A percentile compares a stretch with the other conserved stretches of the same genome.
These are phyloP conservation scores for Sclerotinia subarctica DNA, from an alignment of 2,329 filamentous ascomycete genomes.

Conservation along the genomic window DNA sequence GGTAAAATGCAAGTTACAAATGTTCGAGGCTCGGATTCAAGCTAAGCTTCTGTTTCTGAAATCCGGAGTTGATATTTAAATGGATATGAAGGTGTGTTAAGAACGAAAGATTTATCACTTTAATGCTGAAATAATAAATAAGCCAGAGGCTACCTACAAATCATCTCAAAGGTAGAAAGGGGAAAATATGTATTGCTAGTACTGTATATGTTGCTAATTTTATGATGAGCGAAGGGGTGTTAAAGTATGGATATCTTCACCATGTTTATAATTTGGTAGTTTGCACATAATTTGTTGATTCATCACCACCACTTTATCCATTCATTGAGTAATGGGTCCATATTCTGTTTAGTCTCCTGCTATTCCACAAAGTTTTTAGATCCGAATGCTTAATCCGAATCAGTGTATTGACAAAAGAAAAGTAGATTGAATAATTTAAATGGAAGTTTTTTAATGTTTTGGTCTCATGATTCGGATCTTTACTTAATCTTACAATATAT, in stretches of 20 bases:
- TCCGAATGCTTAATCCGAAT: neutral
- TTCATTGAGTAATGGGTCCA: neutral
- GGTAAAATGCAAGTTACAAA: neutral
- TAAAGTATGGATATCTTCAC: no score
- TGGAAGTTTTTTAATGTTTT: neutral
- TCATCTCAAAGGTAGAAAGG: neutral
- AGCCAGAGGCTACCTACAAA: neutral
- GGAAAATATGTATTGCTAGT: neutral
- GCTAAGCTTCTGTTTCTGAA: neutral
- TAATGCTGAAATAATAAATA: neutral
- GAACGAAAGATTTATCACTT: neutral
- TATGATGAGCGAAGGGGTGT: neutral
- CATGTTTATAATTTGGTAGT: neutral
- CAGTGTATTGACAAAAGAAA: neutral
- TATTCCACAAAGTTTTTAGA: neutral
- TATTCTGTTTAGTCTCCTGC: neutral
- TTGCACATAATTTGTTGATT: neutral
- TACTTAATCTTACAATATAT: no score
- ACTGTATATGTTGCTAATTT: neutral
- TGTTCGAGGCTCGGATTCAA: neutral
- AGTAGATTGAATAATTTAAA: neutral
- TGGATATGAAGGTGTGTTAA: neutral
- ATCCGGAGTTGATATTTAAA: no score
- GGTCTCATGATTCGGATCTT: no score
- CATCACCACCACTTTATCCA: neutral